Percentiles rank a stretch among this genome's conserved stretches.
Conservation (phyloP, 192 early-diverging fungal species). For the Rhizoclosmatium globosum region DNA sequence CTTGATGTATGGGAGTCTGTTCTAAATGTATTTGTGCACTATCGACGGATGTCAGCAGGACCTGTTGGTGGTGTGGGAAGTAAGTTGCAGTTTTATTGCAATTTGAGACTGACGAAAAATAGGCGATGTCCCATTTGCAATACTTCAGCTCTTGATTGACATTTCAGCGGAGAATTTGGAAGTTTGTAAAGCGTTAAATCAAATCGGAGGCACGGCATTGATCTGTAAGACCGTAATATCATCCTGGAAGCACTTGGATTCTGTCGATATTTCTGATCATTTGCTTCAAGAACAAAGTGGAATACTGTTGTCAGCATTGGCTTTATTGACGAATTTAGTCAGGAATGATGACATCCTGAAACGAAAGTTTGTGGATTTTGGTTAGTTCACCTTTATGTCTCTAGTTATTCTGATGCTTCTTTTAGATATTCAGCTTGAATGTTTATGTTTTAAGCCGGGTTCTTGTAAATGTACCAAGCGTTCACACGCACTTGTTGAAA, state of each 20-base stretch:
- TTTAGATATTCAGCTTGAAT: conserved; percentile 7
- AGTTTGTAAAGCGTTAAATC: not conserved
- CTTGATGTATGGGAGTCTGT: not conserved
- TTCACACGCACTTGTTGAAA: not conserved
- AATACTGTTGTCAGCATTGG: conserved; percentile 18
- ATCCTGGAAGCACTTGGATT: conserved; percentile 4
- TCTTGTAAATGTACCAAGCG: conserved; percentile 3
- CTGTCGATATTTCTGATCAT: not conserved
- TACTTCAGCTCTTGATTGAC: conserved; percentile 22
- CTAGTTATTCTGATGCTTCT: not conserved
- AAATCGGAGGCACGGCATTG: not conserved
- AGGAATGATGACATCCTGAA: conserved; percentile 16
- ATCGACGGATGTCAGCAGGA: no score
- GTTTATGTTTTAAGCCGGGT: not conserved
- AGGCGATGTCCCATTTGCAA: not conserved
- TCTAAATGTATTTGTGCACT: not conserved
- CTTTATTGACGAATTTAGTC: conserved; percentile 16
- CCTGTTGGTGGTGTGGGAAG: no score
- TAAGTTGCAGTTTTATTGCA: no score
- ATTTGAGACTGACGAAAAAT: no score
- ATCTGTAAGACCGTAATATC: not conserved
- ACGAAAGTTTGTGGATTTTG: not conserved
- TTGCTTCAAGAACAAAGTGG: conserved; percentile 15
- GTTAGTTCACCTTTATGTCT: conserved; percentile 6
- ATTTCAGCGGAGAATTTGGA: not conserved